Evolutionary conservation across 305 asterid genomes (phyloP).

Genomic region (Fraxinus nigra): DNA sequence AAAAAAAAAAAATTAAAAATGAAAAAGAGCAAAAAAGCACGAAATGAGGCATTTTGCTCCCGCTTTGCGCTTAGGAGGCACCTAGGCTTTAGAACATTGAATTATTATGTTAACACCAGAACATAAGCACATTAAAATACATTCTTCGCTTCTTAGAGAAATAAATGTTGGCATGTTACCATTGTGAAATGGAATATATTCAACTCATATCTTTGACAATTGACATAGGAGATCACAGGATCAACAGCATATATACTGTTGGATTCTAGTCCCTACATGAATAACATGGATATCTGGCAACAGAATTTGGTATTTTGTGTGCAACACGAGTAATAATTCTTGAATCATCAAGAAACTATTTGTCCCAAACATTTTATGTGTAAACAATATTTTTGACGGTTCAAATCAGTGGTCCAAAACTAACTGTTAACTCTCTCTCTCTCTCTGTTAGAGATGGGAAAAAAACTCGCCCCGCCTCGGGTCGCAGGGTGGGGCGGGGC

Average conservation of each 20-base stretch:
- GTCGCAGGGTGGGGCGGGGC: no score
- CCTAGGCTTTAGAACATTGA: no score
- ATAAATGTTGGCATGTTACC: slow-evolving; percentile 21
- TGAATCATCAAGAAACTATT: background rate
- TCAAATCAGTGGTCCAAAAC: background rate
- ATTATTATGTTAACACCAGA: background rate
- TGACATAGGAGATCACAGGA: slow-evolving; percentile 31
- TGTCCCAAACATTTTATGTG: background rate
- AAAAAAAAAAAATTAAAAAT: no score
- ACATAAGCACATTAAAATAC: slow-evolving; percentile 1
- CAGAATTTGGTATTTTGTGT: background rate
- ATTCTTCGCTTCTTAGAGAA: slow-evolving; percentile 18
- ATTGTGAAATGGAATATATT: slow-evolving; percentile 13
- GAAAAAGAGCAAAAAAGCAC: no score
- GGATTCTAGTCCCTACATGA: background rate
- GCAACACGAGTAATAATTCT: background rate
- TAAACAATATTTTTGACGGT: background rate
- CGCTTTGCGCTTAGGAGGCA: no score
- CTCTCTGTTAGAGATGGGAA: background rate
- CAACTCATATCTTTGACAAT: slow-evolving; percentile 52
- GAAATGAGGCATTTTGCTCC: no score
- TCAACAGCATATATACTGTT: background rate
- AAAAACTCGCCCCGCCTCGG: no score
- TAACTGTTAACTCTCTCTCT: background rate
- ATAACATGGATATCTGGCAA: background rate